A percentile compares a stretch with the other conserved stretches of the same genome.
Evolutionary conservation across 495 filamentous ascomycete genomes (phyloP).

Genomic region (Amniculicola lignicola): DNA sequence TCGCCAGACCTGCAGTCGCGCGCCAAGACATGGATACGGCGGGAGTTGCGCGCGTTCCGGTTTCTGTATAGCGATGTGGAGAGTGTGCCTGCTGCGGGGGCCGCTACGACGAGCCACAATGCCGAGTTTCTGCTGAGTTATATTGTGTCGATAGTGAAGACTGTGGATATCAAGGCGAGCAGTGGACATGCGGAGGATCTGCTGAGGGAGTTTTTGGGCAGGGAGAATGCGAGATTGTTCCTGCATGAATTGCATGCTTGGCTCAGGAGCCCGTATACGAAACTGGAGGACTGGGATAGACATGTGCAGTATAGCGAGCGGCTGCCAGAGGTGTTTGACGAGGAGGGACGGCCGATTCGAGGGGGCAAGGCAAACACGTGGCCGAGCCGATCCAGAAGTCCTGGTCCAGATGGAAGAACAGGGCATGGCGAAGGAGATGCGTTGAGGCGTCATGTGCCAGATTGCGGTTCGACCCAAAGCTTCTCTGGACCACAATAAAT

Average conservation of each 20-base stretch:
- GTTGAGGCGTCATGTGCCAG: too few relatives aligned
- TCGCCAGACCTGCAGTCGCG: conserved; percentile 70
- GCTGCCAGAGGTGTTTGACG: conserved; percentile 24
- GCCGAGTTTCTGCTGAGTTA: conserved; percentile 90
- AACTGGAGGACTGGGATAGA: conserved; percentile 74
- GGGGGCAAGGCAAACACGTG: neutral
- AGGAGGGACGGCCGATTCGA: neutral
- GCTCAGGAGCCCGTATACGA: conserved; percentile 72
- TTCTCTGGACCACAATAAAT: too few relatives aligned
- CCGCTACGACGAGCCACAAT: conserved; percentile 56
- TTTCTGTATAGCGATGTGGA: conserved; percentile 46
- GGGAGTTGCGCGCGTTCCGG: conserved; percentile 83
- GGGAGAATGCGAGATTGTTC: conserved; percentile 73
- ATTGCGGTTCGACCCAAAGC: too few relatives aligned
- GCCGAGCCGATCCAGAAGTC: conserved; percentile 9
- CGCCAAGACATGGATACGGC: conserved; percentile 81
- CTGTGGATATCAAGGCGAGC: conserved; percentile 82
- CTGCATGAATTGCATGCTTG: conserved; percentile 80
- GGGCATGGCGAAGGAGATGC: too few relatives aligned
- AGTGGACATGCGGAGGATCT: conserved; percentile 84
- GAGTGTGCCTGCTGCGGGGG: neutral
- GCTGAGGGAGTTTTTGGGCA: conserved; percentile 79
- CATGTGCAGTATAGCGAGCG: conserved; percentile 64
- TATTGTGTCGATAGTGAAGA: conserved; percentile 81
- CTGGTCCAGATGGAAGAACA: neutral